phyloP scores from a whole-genome alignment of 345 rosid genomes.

The Noccaea bulbosa region DNA sequence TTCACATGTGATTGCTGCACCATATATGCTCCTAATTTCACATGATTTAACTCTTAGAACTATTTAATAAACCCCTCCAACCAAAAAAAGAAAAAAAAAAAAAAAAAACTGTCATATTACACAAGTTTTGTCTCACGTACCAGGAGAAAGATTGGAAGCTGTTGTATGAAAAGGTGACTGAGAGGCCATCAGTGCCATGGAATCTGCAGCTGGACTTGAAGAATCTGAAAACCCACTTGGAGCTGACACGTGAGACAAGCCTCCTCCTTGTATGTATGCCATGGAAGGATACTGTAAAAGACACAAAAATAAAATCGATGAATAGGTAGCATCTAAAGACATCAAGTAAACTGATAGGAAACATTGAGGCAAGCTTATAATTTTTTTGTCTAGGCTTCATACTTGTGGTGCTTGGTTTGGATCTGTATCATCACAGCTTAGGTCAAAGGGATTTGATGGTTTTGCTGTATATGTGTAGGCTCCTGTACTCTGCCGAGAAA shows the following conservation, averaged over 20 bases:
- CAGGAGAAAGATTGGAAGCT: conserved; percentile 40
- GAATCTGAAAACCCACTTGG: conserved; percentile 36
- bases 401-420: conserved; percentile 49
- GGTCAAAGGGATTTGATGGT: conserved; percentile 74
- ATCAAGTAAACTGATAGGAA: neutral
- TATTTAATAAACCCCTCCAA: neutral
- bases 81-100: neutral
- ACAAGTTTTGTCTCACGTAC: conserved; percentile 44
- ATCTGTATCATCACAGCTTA: conserved; percentile 45
- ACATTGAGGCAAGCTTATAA: neutral
- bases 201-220: conserved; percentile 39
- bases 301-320: neutral
- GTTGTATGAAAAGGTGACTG: conserved; percentile 48
- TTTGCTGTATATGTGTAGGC: conserved; percentile 47
- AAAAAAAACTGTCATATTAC: neutral
- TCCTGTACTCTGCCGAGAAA: conserved; percentile 50
- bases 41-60: conserved; percentile 27
- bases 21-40: conserved; percentile 49
- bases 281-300: conserved; percentile 54
- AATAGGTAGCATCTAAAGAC: conserved; percentile 4
- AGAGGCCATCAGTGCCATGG: conserved; percentile 49
- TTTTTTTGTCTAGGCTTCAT: conserved; percentile 27
- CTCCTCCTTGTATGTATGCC: conserved; percentile 51
- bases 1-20: conserved; percentile 50
- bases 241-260: conserved; percentile 44